Base-by-base conservation (phyloP, 2,329 filamentous ascomycete species). In the Colletotrichum neosansevieriae region DNA sequence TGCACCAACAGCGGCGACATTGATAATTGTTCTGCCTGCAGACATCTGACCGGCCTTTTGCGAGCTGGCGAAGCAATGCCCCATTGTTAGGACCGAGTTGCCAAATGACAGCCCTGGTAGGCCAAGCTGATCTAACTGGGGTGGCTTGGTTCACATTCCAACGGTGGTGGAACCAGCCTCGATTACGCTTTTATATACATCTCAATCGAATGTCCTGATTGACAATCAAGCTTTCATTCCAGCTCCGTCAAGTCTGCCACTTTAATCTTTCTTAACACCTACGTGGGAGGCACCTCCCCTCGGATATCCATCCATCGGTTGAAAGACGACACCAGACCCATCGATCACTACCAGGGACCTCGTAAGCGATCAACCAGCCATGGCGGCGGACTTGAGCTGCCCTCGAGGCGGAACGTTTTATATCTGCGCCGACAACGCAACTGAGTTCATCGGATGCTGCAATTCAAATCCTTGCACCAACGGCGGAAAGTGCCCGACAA, bases 361-460 rank as follows among this genome's bases (percentile, higher is more conserved):
- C 42, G 17, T 12, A 9, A 29, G 12, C 19, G 6, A 34, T 29
- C 63, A 11, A 36, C 29, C 29, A 29, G 29, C 7, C 50, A 51
- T 36, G 34, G 53, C 50, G 1, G 78, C 50, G 1, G 78, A 74
- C 13, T 69, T 80, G 0, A 66, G 64, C 5, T 83, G 81, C 47
- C 76, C 76, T 0, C 63, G 58, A 1, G 74, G 73, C 3, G 76
- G 78, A 24, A 40, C 63, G 6, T 81, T 82, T 40, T 82, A 82
- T 74, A 73, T 81, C 63, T 82, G 81, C 70, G 49, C 68, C 4
- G 72, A 73, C 2, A 75, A 75, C 36, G 69, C 67, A 3, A 70
- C 71, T 3, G 76, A 76, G 34, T 83, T 82, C 71, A 62, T 83
- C 45, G 82, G 81, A 12, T 83, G 81, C 70, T 83, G 81, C 72